These are phyloP conservation scores for Sarcomyxa edulis DNA, from an alignment of 768 basidiomycete species.

Conservation along the genomic window DNA sequence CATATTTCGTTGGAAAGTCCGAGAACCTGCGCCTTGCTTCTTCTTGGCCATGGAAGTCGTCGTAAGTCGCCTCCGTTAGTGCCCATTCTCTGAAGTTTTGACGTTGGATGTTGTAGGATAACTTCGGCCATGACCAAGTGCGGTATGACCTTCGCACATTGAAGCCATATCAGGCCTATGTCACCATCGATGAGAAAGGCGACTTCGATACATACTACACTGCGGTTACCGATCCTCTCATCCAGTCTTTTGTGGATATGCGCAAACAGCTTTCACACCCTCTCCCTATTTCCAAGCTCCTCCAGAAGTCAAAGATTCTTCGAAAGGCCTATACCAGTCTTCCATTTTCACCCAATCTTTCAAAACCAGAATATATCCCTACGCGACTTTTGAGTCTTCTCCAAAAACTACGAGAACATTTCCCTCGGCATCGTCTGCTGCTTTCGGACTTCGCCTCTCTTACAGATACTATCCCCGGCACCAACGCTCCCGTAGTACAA, in stretches of 20 bases:
- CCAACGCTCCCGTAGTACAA: constrained; percentile 89
- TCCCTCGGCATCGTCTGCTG: constrained; percentile 91
- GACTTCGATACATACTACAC: constrained; percentile 84
- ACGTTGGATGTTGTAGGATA: constrained; percentile 53
- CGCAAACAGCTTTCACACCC: constrained; percentile 55
- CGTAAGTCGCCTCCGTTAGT: constrained; percentile 41
- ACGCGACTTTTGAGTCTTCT: constrained; percentile 83
- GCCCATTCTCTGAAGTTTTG: not conserved
- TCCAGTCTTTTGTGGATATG: constrained; percentile 69
- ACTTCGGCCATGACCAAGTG: constrained; percentile 93
- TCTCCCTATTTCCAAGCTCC: constrained; percentile 49
- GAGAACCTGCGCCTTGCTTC: constrained; percentile 81
- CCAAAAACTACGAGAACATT: constrained; percentile 71
- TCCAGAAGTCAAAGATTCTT: constrained; percentile 48
- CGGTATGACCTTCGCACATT: constrained; percentile 82
- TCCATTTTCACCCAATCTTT: constrained; percentile 90
- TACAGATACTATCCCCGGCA: constrained; percentile 78
- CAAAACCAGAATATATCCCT: constrained; percentile 84
- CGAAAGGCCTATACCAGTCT: constrained; percentile 63
- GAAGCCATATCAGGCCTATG: constrained; percentile 77
- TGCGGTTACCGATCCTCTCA: constrained; percentile 79
- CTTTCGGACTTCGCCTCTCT: constrained; percentile 89
- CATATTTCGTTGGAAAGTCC: constrained; percentile 79
- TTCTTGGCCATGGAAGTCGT: constrained; percentile 95
- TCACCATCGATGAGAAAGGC: constrained; percentile 72